phyloP scores from a whole-genome alignment of 2,329 filamentous ascomycete species.

The Penicillium occitanis region DNA sequence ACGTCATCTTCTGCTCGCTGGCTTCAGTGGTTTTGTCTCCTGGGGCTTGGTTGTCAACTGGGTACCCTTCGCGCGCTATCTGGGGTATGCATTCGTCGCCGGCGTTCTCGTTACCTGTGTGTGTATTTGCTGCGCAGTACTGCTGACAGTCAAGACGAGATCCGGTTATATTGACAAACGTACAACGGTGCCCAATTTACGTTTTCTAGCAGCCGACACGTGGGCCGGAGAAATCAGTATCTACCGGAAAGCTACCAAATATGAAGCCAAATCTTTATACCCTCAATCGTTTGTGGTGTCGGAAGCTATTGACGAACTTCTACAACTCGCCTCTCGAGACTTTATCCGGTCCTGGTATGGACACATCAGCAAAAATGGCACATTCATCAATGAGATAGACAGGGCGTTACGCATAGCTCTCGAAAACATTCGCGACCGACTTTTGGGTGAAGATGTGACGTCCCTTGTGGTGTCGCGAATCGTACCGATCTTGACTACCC shows the following conservation, averaged over 20 bases:
- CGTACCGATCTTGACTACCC: conserved; percentile 82
- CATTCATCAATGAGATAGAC: conserved; percentile 86
- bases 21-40: conserved; percentile 61
- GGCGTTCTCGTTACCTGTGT: conserved; percentile 61
- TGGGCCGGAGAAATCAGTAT: conserved; percentile 72
- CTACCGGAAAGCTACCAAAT: conserved; percentile 64
- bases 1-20: conserved; percentile 46
- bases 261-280: conserved; percentile 69
- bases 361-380: conserved; percentile 75
- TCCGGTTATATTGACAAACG: conserved; percentile 39
- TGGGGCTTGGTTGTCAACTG: conserved; percentile 86
- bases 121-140: conserved; percentile 58
- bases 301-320: conserved; percentile 72
- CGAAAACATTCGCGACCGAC: conserved; percentile 66
- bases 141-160: conserved; percentile 54
- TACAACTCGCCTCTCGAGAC: conserved; percentile 75
- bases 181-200: conserved; percentile 47
- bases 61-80: conserved; percentile 78
- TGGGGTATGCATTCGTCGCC: conserved; percentile 76
- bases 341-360: conserved; percentile 89
- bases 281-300: conserved; percentile 75
- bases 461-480: conserved; percentile 78
- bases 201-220: conserved; percentile 61
- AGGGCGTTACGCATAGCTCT: conserved; percentile 72
- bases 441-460: conserved; percentile 76